phyloP scores from a whole-genome alignment of 345 rosid species.

The Raphanus raphanistrum region DNA sequence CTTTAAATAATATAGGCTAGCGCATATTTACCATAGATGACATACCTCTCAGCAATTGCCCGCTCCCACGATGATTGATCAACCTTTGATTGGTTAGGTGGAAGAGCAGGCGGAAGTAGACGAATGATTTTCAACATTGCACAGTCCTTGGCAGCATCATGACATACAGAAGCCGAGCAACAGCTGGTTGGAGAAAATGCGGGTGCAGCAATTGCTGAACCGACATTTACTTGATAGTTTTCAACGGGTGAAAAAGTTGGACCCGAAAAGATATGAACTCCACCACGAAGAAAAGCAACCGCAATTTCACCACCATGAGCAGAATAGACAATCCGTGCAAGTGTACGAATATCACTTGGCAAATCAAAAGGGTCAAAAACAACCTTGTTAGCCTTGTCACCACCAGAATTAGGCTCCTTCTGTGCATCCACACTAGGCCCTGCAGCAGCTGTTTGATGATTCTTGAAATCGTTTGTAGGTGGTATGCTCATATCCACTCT shows the following conservation, averaged over 20 bases:
- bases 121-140: conserved; percentile 89
- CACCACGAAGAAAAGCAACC: conserved; percentile 91
- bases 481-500: conserved; percentile 96
- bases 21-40: neutral
- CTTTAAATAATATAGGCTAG: neutral
- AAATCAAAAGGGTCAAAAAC: conserved; percentile 95
- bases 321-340: conserved; percentile 93
- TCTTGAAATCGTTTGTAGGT: conserved; percentile 77
- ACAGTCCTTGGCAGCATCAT: conserved; percentile 77
- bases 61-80: conserved; percentile 93
- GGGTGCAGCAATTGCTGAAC: conserved; percentile 95
- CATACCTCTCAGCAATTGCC: conserved; percentile 97
- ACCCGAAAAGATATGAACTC: conserved; percentile 97
- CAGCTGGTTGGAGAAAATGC: conserved; percentile 99
- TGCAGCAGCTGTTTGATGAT: conserved; percentile 52
- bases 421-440: conserved; percentile 56
- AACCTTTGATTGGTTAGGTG: conserved; percentile 71
- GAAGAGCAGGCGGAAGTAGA: conserved; percentile 92
- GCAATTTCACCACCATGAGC: conserved; percentile 99
- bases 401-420: conserved; percentile 53
- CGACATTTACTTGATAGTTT: conserved; percentile 93
- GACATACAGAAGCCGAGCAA: conserved; percentile 99
- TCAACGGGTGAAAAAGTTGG: conserved; percentile 87
- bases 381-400: conserved; percentile 67
- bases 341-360: conserved; percentile 94